These are phyloP conservation scores for Ramalina intermedia DNA, from an alignment of 495 filamentous ascomycete genomes.

Conservation along the genomic window DNA sequence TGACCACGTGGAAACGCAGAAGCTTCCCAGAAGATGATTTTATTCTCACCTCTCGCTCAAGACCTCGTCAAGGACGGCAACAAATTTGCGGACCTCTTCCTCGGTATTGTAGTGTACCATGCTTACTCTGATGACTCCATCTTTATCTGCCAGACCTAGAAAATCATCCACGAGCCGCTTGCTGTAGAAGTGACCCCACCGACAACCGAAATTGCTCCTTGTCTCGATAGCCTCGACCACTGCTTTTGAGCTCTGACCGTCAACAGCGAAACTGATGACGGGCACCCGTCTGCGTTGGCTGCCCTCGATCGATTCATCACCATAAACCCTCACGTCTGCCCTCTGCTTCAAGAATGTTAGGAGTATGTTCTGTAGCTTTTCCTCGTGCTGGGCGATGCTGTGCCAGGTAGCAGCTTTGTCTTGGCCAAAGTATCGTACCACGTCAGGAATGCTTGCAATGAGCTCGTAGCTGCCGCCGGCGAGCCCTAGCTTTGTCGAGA, in stretches of 20 bases:
- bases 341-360: slow-evolving; percentile 37
- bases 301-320: slow-evolving; percentile 26
- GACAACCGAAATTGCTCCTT: slow-evolving; percentile 39
- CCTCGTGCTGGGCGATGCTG: slow-evolving; percentile 42
- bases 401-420: slow-evolving; percentile 29
- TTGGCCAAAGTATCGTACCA: slow-evolving; percentile 39
- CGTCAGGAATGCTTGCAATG: slow-evolving; percentile 38
- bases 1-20: too few species aligned
- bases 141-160: slow-evolving; percentile 34
- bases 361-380: slow-evolving; percentile 40
- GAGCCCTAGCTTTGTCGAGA: slow-evolving; percentile 50
- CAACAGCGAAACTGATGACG: slow-evolving; percentile 50
- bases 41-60: slow-evolving; percentile 16
- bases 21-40: too few species aligned
- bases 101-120: slow-evolving; percentile 69
- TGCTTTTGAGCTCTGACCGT: slow-evolving; percentile 37
- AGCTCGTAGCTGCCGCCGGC: slow-evolving; percentile 54
- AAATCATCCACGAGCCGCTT: slow-evolving; percentile 45
- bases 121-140: slow-evolving; percentile 55
- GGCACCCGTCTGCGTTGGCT: slow-evolving; percentile 37
- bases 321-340: slow-evolving; percentile 39
- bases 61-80: slow-evolving; percentile 33
- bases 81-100: slow-evolving; percentile 39
- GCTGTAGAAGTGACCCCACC: slow-evolving; percentile 58
- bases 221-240: slow-evolving; percentile 49